Evolutionary conservation across 2,329 filamentous ascomycete genomes (phyloP).

Genomic region (Myriosclerotinia curreyana): DNA sequence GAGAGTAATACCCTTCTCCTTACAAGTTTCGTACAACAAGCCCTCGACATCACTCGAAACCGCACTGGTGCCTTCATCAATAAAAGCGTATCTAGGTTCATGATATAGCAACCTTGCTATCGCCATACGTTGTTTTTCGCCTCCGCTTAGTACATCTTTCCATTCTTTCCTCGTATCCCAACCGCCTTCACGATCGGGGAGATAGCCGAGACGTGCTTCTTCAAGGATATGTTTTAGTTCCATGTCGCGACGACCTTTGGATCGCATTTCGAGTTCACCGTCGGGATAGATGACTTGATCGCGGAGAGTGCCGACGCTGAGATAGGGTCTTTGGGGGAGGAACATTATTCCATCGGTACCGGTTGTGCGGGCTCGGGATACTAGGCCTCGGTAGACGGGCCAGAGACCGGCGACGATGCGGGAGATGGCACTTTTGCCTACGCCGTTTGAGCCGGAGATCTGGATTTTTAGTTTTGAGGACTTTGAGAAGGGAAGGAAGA

Average conservation of each 20-base stretch:
- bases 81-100: conserved; percentile 88
- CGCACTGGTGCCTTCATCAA: conserved; percentile 93
- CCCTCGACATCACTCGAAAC: conserved; percentile 95
- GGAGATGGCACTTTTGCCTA: conserved; percentile 86
- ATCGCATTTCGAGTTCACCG: conserved; percentile 88
- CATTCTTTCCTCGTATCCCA: conserved; percentile 97
- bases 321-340: conserved; percentile 87
- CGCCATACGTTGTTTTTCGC: conserved; percentile 94
- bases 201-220: conserved; percentile 80
- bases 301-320: conserved; percentile 85
- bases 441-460: conserved; percentile 92
- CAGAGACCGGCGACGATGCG: conserved; percentile 88
- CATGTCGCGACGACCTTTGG: conserved; percentile 71
- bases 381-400: conserved; percentile 91
- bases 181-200: conserved; percentile 87
- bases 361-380: conserved; percentile 76
- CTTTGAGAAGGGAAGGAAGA: neutral
- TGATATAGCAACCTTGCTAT: conserved; percentile 91
- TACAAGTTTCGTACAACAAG: conserved; percentile 85
- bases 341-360: conserved; percentile 98
- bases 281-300: conserved; percentile 99
- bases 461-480: conserved; percentile 33
- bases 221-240: conserved; percentile 78
- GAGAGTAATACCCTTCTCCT: conserved; percentile 88
- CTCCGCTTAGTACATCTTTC: conserved; percentile 96